Conservation (phyloP, 2,329 filamentous ascomycete genomes). For the Sporothrix sp. region DNA sequence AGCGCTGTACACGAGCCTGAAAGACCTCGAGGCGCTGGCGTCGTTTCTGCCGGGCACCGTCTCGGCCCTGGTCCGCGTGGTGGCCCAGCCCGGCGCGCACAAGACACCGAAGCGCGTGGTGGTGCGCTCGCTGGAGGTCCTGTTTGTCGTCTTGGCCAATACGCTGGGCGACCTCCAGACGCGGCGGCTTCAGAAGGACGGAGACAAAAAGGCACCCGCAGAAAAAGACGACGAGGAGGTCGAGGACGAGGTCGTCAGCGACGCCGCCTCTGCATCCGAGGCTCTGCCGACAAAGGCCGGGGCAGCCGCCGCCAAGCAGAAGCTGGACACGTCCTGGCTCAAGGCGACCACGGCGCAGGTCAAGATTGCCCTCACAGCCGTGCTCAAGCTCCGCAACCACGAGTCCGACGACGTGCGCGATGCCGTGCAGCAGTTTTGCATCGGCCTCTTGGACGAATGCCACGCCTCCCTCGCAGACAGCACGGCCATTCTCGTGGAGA, state of each 20-base stretch:
- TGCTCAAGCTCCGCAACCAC: slow-evolving; percentile 66
- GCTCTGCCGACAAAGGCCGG: neutral
- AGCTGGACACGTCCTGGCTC: slow-evolving; percentile 51
- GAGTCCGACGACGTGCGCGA: slow-evolving; percentile 57
- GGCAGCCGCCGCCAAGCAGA: slow-evolving; percentile 7
- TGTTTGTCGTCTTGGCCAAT: slow-evolving; percentile 44
- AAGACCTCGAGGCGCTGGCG: slow-evolving; percentile 64
- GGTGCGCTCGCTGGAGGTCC: slow-evolving; percentile 46
- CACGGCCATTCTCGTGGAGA: slow-evolving; percentile 65
- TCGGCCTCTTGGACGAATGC: slow-evolving; percentile 70
- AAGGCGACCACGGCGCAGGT: slow-evolving; percentile 72
- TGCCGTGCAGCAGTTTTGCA: slow-evolving; percentile 60
- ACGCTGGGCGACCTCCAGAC: slow-evolving; percentile 50
- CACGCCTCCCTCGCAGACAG: slow-evolving; percentile 61
- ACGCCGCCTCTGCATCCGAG: neutral
- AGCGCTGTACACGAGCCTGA: slow-evolving; percentile 52
- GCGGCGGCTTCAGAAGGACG: slow-evolving; percentile 32
- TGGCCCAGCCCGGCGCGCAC: slow-evolving; percentile 56
- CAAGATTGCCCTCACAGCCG: slow-evolving; percentile 67
- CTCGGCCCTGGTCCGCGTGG: slow-evolving; percentile 66
- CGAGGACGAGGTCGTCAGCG: slow-evolving; percentile 18
- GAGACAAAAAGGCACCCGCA: slow-evolving; percentile 20
- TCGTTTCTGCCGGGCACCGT: slow-evolving; percentile 83
- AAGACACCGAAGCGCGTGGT: slow-evolving; percentile 52
- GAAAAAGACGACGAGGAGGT: neutral